Conservation (phyloP, 169 alveolate species). For the Plasmodium sp. region DNA sequence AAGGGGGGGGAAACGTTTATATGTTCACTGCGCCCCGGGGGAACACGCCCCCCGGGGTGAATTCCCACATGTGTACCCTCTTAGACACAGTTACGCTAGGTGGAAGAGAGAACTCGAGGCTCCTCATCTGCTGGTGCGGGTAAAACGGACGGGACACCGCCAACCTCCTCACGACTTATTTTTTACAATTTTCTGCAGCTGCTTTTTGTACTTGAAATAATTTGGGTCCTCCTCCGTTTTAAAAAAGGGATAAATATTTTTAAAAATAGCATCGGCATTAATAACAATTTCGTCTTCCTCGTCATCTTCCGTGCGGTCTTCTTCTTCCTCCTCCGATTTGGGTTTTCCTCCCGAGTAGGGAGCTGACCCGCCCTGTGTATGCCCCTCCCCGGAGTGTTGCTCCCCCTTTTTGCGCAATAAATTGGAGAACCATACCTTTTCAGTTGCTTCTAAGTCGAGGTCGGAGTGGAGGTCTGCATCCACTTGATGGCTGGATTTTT, state of each 20-base stretch:
- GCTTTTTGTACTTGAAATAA: conserved; percentile 21
- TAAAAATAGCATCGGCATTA: conserved; percentile 40
- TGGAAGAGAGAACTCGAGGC: not conserved
- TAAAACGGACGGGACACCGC: not conserved
- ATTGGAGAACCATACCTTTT: conserved; percentile 40
- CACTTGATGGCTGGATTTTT: not conserved
- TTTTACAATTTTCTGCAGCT: conserved; percentile 8
- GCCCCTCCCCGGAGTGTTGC: not conserved
- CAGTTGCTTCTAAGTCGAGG: conserved; percentile 1
- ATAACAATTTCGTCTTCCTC: conserved; percentile 42
- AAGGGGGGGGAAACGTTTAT: not conserved
- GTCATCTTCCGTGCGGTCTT: conserved; percentile 9
- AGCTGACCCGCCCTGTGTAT: not conserved
- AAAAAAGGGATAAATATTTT: conserved; percentile 68
- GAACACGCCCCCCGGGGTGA: not conserved
- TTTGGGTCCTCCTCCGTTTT: conserved; percentile 54
- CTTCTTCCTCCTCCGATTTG: not conserved
- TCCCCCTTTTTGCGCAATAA: conserved; percentile 14
- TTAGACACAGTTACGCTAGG: not conserved
- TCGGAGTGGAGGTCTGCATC: not conserved
- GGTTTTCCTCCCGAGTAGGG: not conserved
- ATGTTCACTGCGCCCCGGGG: not conserved
- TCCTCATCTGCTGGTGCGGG: not conserved
- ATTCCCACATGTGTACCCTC: not conserved
- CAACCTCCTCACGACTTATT: not conserved